A percentile compares a stretch with the other conserved stretches of the same genome.
These are phyloP conservation scores for Pseudozyma hubeiensis DNA, from an alignment of 1,284 basidiomycete species.

Conservation along the genomic window DNA sequence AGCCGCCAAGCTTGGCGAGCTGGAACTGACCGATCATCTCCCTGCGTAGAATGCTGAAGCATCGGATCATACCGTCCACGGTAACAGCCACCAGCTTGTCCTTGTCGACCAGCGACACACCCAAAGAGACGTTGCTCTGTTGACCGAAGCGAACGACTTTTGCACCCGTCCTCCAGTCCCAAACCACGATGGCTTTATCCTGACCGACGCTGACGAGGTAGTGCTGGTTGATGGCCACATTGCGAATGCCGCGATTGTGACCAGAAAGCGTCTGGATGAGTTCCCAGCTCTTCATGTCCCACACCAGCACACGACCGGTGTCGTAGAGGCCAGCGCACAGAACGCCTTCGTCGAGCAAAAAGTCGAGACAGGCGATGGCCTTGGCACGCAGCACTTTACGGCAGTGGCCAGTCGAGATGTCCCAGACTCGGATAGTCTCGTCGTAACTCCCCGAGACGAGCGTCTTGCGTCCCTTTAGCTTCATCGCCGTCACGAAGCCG, in stretches of 20 bases:
- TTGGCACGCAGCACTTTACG: conserved; percentile 84
- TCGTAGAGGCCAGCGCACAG: conserved; percentile 93
- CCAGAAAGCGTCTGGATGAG: conserved; percentile 79
- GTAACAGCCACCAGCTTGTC: conserved; percentile 84
- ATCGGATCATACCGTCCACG: conserved; percentile 88
- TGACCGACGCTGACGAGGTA: conserved; percentile 89
- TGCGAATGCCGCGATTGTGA: conserved; percentile 75
- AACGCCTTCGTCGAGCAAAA: conserved; percentile 83
- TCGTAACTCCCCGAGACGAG: conserved; percentile 90
- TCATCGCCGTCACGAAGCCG: conserved; percentile 85
- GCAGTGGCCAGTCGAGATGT: conserved; percentile 77
- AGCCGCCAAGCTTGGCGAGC: conserved; percentile 80
- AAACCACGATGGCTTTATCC: conserved; percentile 88
- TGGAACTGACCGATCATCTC: conserved; percentile 93
- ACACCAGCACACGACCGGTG: conserved; percentile 74
- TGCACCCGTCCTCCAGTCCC: conserved; percentile 76
- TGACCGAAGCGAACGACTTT: conserved; percentile 91
- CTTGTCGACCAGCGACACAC: conserved; percentile 81
- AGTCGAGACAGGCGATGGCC: conserved; percentile 89
- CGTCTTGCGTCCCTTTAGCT: conserved; percentile 75
- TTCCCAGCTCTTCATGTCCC: conserved; percentile 47
- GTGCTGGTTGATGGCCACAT: conserved; percentile 85
- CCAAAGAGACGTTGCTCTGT: conserved; percentile 90
- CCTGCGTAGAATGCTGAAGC: conserved; percentile 84
- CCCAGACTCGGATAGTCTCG: conserved; percentile 71